phyloP scores from a whole-genome alignment of 768 basidiomycete species.

The Leucogyrophana mollusca region DNA sequence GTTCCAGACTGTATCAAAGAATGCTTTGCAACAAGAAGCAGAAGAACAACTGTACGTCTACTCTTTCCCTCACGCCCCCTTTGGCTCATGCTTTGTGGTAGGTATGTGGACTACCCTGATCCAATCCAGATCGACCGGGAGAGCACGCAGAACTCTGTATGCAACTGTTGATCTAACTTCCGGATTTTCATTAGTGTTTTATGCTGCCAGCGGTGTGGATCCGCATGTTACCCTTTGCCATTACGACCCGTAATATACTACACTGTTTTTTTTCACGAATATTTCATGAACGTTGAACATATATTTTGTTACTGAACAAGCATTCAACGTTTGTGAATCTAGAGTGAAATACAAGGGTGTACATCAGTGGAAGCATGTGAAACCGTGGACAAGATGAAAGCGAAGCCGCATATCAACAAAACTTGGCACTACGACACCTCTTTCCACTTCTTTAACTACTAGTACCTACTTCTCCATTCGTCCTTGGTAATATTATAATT shows the following conservation, averaged over 20 bases:
- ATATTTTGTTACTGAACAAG: slow-evolving; percentile 21
- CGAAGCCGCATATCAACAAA: too few relatives aligned
- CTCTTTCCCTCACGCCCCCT: slow-evolving; percentile 6
- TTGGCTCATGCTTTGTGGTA: slow-evolving; percentile 33
- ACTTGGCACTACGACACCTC: slow-evolving; percentile 24
- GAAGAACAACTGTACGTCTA: slow-evolving; percentile 87
- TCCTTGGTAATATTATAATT: too few relatives aligned
- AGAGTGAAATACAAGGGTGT: slow-evolving; percentile 11
- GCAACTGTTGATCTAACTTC: slow-evolving; percentile 68
- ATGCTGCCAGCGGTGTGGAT: slow-evolving; percentile 21
- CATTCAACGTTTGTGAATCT: slow-evolving; percentile 9
- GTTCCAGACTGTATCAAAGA: slow-evolving; percentile 99
- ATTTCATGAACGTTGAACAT: slow-evolving; percentile 7
- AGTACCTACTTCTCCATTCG: too few relatives aligned
- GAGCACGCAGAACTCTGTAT: slow-evolving; percentile 86
- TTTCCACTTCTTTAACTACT: too few relatives aligned
- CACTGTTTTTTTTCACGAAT: slow-evolving; percentile 14
- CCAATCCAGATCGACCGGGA: slow-evolving; percentile 97
- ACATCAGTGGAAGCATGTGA: slow-evolving; percentile 13
- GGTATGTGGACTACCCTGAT: slow-evolving; percentile 98
- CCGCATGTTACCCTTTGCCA: slow-evolving; percentile 31
- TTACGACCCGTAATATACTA: slow-evolving; percentile 34
- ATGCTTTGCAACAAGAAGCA: slow-evolving; percentile 94
- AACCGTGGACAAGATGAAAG: background rate
- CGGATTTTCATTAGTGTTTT: slow-evolving; percentile 24